Evolutionary conservation across 108 stramenopile genomes (phyloP), one percentile per base, ranked within the genome.

Genomic region (Nitzschia sp.): DNA sequence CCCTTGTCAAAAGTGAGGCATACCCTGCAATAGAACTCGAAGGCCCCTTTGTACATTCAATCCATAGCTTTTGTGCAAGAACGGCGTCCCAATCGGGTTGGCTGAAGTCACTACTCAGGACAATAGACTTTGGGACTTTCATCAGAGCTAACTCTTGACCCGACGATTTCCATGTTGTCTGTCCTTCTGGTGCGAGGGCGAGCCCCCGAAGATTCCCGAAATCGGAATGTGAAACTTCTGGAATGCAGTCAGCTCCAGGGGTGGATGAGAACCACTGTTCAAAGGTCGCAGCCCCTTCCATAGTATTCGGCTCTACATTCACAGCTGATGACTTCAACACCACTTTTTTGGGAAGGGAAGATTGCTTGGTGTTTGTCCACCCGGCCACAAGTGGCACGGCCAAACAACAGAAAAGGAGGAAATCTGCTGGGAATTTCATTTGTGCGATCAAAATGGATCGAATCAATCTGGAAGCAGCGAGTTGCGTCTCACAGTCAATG

Each of bases 51-150:
- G 66, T 53, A 41, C 76, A 80, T 72, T 91, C 87, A 22, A 81
- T 57, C 77, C 81, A 80, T 38, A 91, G 62, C 55, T 80, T 65
- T 19, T 69, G 61, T n/a, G 85, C 84, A 28, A 91, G 54, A 31
- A 71, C 58, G 17, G 82, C 76, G 73, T 91, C 90, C 90, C 90
- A 91, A 35, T 72, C 64, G 6, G 52, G 56, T 21, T 80, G 70
- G 16, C 45, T 52, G n/a, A 73, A 80, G 34, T 81, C 76, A 16
- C 77, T 74, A 57, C 68, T 58, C 3, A 87, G 73, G 3, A 82
- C 80, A 67, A 79, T 72, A 19, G 81, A 56, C 45, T 56, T 41
- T 25, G 82, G 82, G n/a, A 83, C 55, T 8, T 80, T 78, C n/a
- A 83, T 68, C 45, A 80, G 58, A 13, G 19, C 33, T 0, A 0